Evolutionary conservation across 257 asterid species (phyloP), one percentile per base, ranked within the genome.

Genomic region (Scutellaria minor): DNA sequence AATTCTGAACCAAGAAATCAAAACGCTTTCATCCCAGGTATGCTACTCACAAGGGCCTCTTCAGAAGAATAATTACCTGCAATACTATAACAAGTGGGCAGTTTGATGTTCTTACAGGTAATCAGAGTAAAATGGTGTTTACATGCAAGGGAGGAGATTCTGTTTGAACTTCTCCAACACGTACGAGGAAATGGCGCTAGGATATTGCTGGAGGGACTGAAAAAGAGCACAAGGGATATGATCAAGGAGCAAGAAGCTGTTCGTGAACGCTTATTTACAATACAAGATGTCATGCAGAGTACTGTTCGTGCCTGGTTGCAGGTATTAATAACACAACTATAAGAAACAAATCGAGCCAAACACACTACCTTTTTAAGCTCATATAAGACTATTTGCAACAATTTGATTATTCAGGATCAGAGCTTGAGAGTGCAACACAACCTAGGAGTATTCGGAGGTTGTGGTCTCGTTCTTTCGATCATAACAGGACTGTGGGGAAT

Each of bases 211-310:
- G 75, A 76, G 47, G 71, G 79, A 50, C 76, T 81, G 52, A 72
- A 47, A 71, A 81, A 73, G 74, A 81, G 86, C 77, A 84, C 88
- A 5, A 70, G 86, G 72, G 39, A 74, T 64, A 81, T 84, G 88
- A 79, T 84, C 24, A 70, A 84, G 31, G 88, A 84, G 81, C 88
- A 84, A 81, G 88, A 84, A 76, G 88, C 84, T 20, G 84, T 78
- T 35, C 88, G 85, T 14, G 88, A 64, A 5, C 84, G 83, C 27
- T 78, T 84, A 70, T 79, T 84, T 22, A 79, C 84, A 18, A 76
- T 84, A 72, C 88, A 84, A 75, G 84, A 84, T 18, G 85, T 56
- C 39, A 84, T 81, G 84, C 88, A 84, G 77, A 81, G 79, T 42
- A 78, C 79, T n/a, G 82, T 81, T n/a, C 88, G 84, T 13, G 82